phyloP scores from a whole-genome alignment of 1,284 basidiomycete species.

The Microbotryomycetes sp. region DNA sequence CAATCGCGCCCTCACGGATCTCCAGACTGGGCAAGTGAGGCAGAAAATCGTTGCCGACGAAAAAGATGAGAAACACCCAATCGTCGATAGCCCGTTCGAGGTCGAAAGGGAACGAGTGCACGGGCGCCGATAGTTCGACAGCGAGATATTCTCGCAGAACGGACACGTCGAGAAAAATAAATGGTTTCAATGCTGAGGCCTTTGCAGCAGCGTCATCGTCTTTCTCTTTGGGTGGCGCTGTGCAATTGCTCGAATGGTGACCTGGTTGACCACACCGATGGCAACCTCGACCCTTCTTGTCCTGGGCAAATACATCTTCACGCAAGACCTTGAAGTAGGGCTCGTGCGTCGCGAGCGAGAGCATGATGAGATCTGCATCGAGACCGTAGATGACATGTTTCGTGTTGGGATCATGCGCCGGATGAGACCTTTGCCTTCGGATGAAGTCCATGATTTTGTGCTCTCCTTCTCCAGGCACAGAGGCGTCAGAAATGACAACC shows the following conservation, averaged over 20 bases:
- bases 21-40: conserved; percentile 96
- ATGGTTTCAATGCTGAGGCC: conserved; percentile 78
- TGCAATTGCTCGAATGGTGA: conserved; percentile 91
- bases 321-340: conserved; percentile 94
- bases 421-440: conserved; percentile 76
- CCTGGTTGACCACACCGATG: conserved; percentile 89
- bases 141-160: conserved; percentile 95
- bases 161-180: conserved; percentile 97
- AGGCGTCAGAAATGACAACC: conserved; percentile 94
- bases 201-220: conserved; percentile 44
- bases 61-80: conserved; percentile 99
- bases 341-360: conserved; percentile 95
- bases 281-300: conserved; percentile 64
- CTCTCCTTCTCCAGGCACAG: conserved; percentile 96
- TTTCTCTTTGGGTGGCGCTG: conserved; percentile 44
- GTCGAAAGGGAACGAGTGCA: conserved; percentile 78
- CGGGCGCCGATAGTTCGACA: conserved; percentile 79
- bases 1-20: conserved; percentile 98
- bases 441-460: conserved; percentile 99
- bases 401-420: conserved; percentile 88
- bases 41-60: conserved; percentile 99
- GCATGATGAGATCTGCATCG: conserved; percentile 99
- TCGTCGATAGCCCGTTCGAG: conserved; percentile 97
- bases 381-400: conserved; percentile 96
- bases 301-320: conserved; percentile 91